Conservation (phyloP, 2,329 filamentous ascomycete genomes). For the Aspergillus caelatus region DNA sequence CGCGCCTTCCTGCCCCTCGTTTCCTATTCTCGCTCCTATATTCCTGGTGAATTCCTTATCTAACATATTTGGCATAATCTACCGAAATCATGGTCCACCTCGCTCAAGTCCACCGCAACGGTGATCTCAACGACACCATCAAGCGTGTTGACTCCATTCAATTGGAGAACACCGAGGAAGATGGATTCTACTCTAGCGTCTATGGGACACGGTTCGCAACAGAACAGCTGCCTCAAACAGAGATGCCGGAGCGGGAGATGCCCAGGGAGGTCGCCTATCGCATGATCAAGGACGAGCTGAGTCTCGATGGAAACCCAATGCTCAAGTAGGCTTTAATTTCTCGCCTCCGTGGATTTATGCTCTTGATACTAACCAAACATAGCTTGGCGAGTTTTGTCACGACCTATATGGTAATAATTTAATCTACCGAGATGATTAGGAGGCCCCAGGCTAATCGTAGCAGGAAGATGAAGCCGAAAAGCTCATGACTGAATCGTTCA, state of each 20-base stretch:
- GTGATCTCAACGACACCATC: slow-evolving; percentile 35
- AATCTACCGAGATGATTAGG: neutral
- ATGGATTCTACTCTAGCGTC: slow-evolving; percentile 71
- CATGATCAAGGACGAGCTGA: slow-evolving; percentile 94
- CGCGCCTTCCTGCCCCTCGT: slow-evolving; percentile 5
- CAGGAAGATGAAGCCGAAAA: slow-evolving; percentile 93
- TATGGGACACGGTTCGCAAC: slow-evolving; percentile 86
- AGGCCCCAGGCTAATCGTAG: neutral
- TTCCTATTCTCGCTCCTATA: neutral
- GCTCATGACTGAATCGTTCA: slow-evolving; percentile 88
- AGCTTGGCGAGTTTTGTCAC: slow-evolving; percentile 92
- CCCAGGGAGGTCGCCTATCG: slow-evolving; percentile 90
- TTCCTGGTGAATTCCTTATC: neutral
- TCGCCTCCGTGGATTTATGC: neutral
- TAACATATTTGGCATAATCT: neutral
- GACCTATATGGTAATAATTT: slow-evolving; percentile 78
- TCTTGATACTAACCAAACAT: neutral
- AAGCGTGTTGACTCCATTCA: slow-evolving; percentile 52
- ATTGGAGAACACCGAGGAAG: slow-evolving; percentile 47
- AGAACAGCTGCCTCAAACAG: slow-evolving; percentile 75
- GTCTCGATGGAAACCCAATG: slow-evolving; percentile 87
- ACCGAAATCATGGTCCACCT: slow-evolving; percentile 45
- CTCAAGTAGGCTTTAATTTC: slow-evolving; percentile 51
- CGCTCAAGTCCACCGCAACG: slow-evolving; percentile 40
- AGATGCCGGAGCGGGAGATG: slow-evolving; percentile 91